phyloP scores from a whole-genome alignment of 73 alveolate species.

The Tetrahymena thermophila region DNA sequence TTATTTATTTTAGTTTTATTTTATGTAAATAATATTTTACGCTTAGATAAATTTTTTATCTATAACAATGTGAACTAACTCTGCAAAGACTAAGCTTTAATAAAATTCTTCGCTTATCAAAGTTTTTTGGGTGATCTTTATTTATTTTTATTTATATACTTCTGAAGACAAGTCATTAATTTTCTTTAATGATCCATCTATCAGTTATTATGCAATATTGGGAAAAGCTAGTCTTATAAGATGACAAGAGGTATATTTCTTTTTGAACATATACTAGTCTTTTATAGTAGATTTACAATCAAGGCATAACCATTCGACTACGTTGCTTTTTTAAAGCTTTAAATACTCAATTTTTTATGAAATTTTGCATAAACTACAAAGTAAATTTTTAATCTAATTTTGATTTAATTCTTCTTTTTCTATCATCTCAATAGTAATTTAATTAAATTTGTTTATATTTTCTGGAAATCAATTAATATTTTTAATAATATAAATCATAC shows the following conservation, averaged over 20 bases:
- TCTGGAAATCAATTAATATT: no score
- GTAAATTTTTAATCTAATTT: not conserved
- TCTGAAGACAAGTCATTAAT: not conserved
- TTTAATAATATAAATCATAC: not conserved
- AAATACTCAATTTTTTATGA: not conserved
- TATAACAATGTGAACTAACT: not conserved
- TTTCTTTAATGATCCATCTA: not conserved
- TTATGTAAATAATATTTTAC: not conserved
- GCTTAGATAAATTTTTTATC: not conserved
- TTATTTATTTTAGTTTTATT: not conserved
- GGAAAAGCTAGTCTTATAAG: not conserved
- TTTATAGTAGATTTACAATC: not conserved
- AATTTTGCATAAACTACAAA: not conserved
- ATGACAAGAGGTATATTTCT: not conserved
- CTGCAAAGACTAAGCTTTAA: not conserved
- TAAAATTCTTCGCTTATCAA: not conserved
- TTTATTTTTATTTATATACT: not conserved
- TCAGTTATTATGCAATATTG: not conserved
- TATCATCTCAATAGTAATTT: not conserved
- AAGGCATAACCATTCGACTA: not conserved
- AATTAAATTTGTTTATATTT: not conserved
- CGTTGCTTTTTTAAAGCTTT: not conserved
- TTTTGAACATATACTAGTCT: not conserved
- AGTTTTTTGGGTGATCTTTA: not conserved
- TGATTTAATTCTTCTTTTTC: not conserved